Evolutionary conservation across 2,329 filamentous ascomycete species (phyloP), one percentile per base, ranked within the genome.

Genomic region (Exophiala sp.): DNA sequence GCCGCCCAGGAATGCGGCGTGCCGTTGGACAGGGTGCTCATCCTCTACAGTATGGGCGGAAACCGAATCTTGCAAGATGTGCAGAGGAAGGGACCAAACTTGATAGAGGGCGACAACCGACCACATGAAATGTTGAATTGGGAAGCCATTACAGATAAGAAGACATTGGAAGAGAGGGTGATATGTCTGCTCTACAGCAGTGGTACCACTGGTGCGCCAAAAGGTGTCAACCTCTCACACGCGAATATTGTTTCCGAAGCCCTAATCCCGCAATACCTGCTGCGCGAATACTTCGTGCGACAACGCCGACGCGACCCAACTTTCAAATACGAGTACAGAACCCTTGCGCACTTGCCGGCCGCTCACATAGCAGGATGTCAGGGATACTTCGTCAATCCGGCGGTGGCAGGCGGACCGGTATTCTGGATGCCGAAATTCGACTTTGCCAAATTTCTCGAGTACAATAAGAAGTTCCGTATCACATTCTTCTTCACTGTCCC

Each of bases 341-440:
- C 75, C 1, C 52, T 78, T 1, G 75, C 73, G 1, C 76, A 78
- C 59, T 66, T 78, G 0, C 75, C 76, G 1, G 68, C 69, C 2
- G 74, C 75, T 1, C 76, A 78, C 59, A 77, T 78, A 36, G 74
- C 75, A 0, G 75, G 75, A 0, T 71, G 75, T 11, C 72, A 75
- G 63, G 74, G 74, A 39, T 77, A 77, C 60, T 69, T 77, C 6
- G 66, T 78, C 54, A 76, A 75, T 50, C 72, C 74, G 0, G 69
- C 74, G 20, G 76, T 75, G 52, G 66, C 74, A 21, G 78, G 74
- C 38, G 74, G 75, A 2, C 67, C 72, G 1, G 72, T 80, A 2
- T 86, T 81, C 72, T 86, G 82, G 83, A 86, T 86, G 83, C 71
- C 75, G 2, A 74, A 72, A 40, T 86, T 86, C 65, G 76, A 81